Percentiles rank a stretch among this genome's conserved stretches.
These are phyloP conservation scores for Rhizophora mangle DNA, from an alignment of 345 rosid genomes.

Conservation along the genomic window DNA sequence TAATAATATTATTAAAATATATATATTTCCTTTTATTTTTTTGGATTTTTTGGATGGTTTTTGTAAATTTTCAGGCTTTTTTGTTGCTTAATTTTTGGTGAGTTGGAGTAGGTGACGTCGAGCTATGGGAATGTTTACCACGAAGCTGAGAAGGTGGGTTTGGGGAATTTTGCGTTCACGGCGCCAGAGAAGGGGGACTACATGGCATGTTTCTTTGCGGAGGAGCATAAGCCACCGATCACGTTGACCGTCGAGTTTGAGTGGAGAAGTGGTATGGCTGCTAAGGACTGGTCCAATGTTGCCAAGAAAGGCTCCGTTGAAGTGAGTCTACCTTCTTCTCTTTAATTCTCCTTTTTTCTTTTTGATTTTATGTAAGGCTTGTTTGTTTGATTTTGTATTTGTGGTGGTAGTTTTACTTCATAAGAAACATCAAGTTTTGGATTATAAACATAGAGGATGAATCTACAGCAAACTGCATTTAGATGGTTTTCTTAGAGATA, in stretches of 20 bases:
- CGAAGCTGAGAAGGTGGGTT: slow-evolving; percentile 54
- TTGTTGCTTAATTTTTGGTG: background rate
- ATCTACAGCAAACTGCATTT: too few species aligned
- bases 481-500: too few species aligned
- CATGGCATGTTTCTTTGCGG: slow-evolving; percentile 72
- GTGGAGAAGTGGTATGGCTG: slow-evolving; percentile 78
- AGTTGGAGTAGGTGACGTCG: slow-evolving; percentile 66
- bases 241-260: slow-evolving; percentile 74
- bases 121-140: slow-evolving; percentile 67
- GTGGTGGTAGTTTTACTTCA: background rate
- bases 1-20: too few species aligned
- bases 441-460: too few species aligned
- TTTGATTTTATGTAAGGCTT: background rate
- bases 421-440: too few species aligned
- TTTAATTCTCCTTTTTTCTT: background rate
- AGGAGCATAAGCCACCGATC: slow-evolving; percentile 48
- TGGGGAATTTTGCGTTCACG: slow-evolving; percentile 88
- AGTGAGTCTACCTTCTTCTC: slow-evolving; percentile 40
- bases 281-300: slow-evolving; percentile 74
- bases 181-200: slow-evolving; percentile 82
- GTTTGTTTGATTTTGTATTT: background rate
- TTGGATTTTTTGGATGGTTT: too few species aligned
- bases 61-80: background rate
- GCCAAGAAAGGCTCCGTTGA: slow-evolving; percentile 92
- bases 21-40: background rate